Evolutionary conservation across 2,329 filamentous ascomycete genomes (phyloP).

Genomic region (Lachnellula suecica): DNA sequence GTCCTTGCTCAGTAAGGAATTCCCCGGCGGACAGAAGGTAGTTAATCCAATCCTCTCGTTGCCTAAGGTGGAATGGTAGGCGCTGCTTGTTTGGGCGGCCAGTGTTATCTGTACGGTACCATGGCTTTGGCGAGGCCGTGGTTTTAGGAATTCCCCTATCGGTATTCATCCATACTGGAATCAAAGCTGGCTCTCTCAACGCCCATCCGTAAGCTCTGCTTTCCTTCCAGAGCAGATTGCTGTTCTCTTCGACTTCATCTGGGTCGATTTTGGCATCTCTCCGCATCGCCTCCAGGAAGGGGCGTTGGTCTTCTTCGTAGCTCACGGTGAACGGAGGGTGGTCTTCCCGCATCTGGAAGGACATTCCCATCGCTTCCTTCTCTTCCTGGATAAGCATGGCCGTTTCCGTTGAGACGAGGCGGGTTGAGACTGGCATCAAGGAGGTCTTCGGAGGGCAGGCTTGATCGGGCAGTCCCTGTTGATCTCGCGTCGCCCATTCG

Average conservation of each 20-base stretch:
- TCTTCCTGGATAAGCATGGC: constrained; percentile 7
- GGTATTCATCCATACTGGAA: constrained; percentile 28
- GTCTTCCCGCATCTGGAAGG: constrained; percentile 21
- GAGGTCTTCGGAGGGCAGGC: constrained; percentile 3
- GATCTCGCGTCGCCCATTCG: constrained; percentile 17
- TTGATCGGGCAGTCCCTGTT: constrained; percentile 2
- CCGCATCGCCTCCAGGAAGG: constrained; percentile 20
- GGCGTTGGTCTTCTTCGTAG: constrained; percentile 15
- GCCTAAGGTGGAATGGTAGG: constrained; percentile 2
- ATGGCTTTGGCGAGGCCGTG: not conserved
- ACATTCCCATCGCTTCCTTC: constrained; percentile 10
- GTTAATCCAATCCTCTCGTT: constrained; percentile 5
- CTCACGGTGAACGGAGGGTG: constrained; percentile 23
- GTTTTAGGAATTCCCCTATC: constrained; percentile 20
- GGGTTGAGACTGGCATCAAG: constrained; percentile 17
- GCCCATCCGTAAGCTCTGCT: constrained; percentile 24
- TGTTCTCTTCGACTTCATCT: constrained; percentile 14
- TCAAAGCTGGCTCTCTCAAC: constrained; percentile 21
- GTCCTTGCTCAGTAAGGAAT: not conserved
- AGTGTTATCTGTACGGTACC: constrained; percentile 5
- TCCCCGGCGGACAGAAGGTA: not conserved
- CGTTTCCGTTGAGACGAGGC: constrained; percentile 17
- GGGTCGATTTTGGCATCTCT: constrained; percentile 17
- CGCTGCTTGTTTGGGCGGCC: not conserved
- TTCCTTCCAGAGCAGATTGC: constrained; percentile 23